Evolutionary conservation across 2,329 filamentous ascomycete genomes (phyloP), one percentile per base, ranked within the genome.

Genomic region (Periconia digitata): DNA sequence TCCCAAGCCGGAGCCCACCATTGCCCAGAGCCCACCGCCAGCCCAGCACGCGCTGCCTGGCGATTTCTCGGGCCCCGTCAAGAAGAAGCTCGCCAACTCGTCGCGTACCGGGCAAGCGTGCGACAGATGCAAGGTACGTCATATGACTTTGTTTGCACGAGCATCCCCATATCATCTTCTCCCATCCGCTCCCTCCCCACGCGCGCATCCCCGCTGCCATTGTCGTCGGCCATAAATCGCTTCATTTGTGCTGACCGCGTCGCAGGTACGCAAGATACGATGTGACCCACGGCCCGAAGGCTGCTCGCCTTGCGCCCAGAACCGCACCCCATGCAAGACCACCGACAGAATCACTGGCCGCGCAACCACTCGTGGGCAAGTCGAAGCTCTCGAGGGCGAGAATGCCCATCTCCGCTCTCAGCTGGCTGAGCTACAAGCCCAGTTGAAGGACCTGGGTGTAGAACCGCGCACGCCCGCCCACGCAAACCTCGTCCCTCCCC

Each of bases 301-400:
- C 54, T 95, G 90, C 74, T 89, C 88, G 53, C 87, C 89, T 61
- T 95, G 90, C 74, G 76, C 83, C 59, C 85, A 87, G 70, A 87
- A 89, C 66, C 85, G 84, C 55, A 83, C 87, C 60, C 83, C 89
- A 64, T 95, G 90, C 74, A 86, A 83, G 72, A 91, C 91, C 45
- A 95, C 90, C 49, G 90, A 95, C 70, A 85, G 90, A 60, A 90
- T 94, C 64, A 92, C 89, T 3, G 89, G 90, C 49, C 85, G 87
- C 54, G 89, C 90, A 43, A 87, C 89, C 50, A 83, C 85, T 48
- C 80, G 90, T 60, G 90, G 90, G 44, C 90, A 92, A 63, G 78
- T 89, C 55, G 86, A 92, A 66, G 82, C 85, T 58, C 77, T 94
- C 47, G 89, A 95, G 71, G 79, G 81, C 51, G 84, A 91, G 63